A percentile compares a stretch with the other conserved stretches of the same genome.
phyloP scores from a whole-genome alignment of 1,284 basidiomycete genomes.

The Erythrobasidium hasegawianum region DNA sequence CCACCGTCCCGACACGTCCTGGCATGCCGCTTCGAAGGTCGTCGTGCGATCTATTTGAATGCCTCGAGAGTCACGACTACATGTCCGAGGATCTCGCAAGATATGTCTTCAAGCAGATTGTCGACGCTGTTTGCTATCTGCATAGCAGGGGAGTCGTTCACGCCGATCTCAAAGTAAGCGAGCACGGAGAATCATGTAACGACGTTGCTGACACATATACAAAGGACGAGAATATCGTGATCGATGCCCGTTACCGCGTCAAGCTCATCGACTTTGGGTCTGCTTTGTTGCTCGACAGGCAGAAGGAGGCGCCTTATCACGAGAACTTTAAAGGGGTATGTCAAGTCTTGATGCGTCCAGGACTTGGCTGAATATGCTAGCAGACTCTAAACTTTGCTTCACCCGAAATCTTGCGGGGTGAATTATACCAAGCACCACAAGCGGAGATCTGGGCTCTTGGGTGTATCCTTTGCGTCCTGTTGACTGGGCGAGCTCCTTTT shows the following conservation, averaged over 20 bases:
- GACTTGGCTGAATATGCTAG: not conserved
- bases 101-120: conserved; percentile 79
- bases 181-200: too few species aligned
- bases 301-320: conserved; percentile 53
- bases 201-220: too few species aligned
- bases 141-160: conserved; percentile 75
- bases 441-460: conserved; percentile 94
- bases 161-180: conserved; percentile 71
- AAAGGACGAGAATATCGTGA: conserved; percentile 78
- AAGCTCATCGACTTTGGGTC: conserved; percentile 93
- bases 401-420: conserved; percentile 72
- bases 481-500: conserved; percentile 81
- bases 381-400: conserved; percentile 63
- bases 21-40: conserved; percentile 62
- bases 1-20: conserved; percentile 49
- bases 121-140: conserved; percentile 75
- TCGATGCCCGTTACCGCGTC: conserved; percentile 65
- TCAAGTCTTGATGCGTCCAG: not conserved
- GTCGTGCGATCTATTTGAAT: conserved; percentile 88
- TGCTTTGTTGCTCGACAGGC: conserved; percentile 69
- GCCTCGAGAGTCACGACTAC: conserved; percentile 79
- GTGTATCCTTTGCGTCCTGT: conserved; percentile 75
- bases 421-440: conserved; percentile 61
- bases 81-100: conserved; percentile 71
- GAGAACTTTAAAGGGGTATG: conserved; percentile 65